Evolutionary conservation across 768 basidiomycete species (phyloP).

Genomic region (Lyophyllum shimeji): DNA sequence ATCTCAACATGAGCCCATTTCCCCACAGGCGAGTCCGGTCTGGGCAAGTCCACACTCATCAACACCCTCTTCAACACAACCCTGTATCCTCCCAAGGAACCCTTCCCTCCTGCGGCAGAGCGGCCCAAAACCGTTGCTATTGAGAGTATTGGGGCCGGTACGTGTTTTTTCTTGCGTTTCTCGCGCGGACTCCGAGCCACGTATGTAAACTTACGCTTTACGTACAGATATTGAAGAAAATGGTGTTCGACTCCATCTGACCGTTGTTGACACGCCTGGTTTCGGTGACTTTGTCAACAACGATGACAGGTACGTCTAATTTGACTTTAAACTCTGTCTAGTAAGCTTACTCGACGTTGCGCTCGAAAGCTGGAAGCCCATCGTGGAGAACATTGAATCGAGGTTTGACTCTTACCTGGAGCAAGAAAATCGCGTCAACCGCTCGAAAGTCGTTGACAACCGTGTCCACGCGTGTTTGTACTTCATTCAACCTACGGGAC

Average conservation of each 20-base stretch:
- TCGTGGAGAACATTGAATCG: conserved; percentile 96
- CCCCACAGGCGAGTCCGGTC: conserved; percentile 86
- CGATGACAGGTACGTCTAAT: conserved; percentile 77
- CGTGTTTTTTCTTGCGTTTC: conserved; percentile 27
- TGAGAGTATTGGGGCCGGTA: conserved; percentile 97
- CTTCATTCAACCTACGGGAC: conserved; percentile 98
- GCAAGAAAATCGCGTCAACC: conserved; percentile 98
- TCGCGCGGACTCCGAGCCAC: conserved; percentile 19
- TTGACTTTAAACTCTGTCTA: conserved; percentile 10
- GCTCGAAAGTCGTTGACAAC: conserved; percentile 92
- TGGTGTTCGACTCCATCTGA: conserved; percentile 92
- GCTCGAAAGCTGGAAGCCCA: conserved; percentile 89
- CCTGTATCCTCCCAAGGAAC: conserved; percentile 88
- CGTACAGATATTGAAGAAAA: conserved; percentile 95
- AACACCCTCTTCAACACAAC: conserved; percentile 98
- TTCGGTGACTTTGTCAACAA: conserved; percentile 99
- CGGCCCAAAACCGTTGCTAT: conserved; percentile 93
- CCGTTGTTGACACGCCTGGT: conserved; percentile 99
- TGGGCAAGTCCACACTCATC: conserved; percentile 98
- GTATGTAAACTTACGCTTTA: conserved; percentile 24
- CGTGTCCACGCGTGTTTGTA: conserved; percentile 98
- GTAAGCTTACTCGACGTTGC: conserved; percentile 18
- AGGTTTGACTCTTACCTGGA: conserved; percentile 98
- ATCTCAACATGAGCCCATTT: conserved; percentile 14
- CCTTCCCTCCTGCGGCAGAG: conserved; percentile 82